phyloP scores from a whole-genome alignment of 2,329 filamentous ascomycete genomes.

The Aaosphaeria pasadenensis region DNA sequence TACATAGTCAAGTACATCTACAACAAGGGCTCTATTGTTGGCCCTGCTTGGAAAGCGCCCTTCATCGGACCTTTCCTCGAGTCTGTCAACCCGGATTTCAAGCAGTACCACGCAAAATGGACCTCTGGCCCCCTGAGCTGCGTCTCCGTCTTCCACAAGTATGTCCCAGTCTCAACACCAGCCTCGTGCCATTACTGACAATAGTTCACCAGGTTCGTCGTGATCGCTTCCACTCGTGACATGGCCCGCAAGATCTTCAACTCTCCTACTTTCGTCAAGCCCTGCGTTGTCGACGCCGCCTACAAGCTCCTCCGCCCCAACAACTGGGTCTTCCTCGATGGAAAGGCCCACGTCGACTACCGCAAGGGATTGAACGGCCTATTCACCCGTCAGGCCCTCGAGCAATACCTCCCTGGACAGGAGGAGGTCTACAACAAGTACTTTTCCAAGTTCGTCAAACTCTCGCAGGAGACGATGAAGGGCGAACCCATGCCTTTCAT shows the following conservation, averaged over 20 bases:
- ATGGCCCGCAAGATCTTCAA: slow-evolving; percentile 96
- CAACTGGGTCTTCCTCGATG: slow-evolving; percentile 97
- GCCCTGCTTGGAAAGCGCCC: slow-evolving; percentile 44
- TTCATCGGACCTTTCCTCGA: slow-evolving; percentile 83
- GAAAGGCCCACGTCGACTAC: slow-evolving; percentile 90
- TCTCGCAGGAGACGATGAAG: slow-evolving; percentile 63
- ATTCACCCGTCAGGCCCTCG: slow-evolving; percentile 85
- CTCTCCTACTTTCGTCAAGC: slow-evolving; percentile 83
- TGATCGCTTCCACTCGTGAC: slow-evolving; percentile 90
- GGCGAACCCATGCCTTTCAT: slow-evolving; percentile 81
- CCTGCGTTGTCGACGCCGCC: slow-evolving; percentile 91
- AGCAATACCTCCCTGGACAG: slow-evolving; percentile 82
- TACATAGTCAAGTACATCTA: slow-evolving; percentile 41
- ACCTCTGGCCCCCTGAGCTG: slow-evolving; percentile 84
- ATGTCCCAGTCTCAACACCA: slow-evolving; percentile 17
- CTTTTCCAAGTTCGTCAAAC: slow-evolving; percentile 71
- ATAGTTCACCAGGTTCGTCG: slow-evolving; percentile 70
- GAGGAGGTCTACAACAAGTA: slow-evolving; percentile 86
- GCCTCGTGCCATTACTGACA: neutral
- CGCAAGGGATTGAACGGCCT: slow-evolving; percentile 91
- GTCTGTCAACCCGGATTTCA: slow-evolving; percentile 86
- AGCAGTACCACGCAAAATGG: slow-evolving; percentile 89
- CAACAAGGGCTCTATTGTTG: slow-evolving; percentile 42
- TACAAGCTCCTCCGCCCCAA: slow-evolving; percentile 84
- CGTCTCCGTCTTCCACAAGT: slow-evolving; percentile 98